Percentiles rank a stretch among this genome's conserved stretches.
These are phyloP conservation scores for Amanita jacksonii DNA, from an alignment of 768 basidiomycete species.

Conservation along the genomic window DNA sequence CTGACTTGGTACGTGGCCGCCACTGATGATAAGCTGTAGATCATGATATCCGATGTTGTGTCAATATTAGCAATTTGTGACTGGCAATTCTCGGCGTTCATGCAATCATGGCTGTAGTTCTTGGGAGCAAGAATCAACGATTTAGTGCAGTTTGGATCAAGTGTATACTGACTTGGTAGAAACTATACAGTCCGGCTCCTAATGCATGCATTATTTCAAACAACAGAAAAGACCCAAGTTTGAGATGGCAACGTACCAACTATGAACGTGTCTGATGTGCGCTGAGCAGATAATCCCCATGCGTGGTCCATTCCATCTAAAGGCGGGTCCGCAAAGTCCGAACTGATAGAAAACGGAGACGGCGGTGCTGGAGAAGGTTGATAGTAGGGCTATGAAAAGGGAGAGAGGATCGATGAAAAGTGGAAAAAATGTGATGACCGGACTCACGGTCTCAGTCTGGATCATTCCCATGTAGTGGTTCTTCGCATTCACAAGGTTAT, in stretches of 20 bases:
- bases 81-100: constrained; percentile 41
- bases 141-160: not conserved
- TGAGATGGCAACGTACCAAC: constrained; percentile 38
- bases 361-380: constrained; percentile 53
- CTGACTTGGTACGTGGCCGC: constrained; percentile 44
- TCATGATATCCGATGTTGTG: constrained; percentile 32
- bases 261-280: constrained; percentile 47
- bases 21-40: constrained; percentile 56
- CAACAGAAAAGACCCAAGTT: not conserved
- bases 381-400: constrained; percentile 49
- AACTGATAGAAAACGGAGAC: constrained; percentile 38
- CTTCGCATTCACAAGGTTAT: constrained; percentile 48
- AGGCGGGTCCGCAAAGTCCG: constrained; percentile 44
- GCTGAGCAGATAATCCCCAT: constrained; percentile 47
- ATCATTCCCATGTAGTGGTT: constrained; percentile 65
- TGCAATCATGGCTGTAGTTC: constrained; percentile 46
- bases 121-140: constrained; percentile 18
- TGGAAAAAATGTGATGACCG: not conserved
- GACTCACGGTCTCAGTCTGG: constrained; percentile 65
- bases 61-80: constrained; percentile 46
- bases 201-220: no score
- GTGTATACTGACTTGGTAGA: constrained; percentile 39
- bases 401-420: not conserved
- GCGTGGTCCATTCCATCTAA: constrained; percentile 34
- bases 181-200: constrained; percentile 66